A percentile compares a stretch with the other conserved stretches of the same genome.
Evolutionary conservation across 2,329 filamentous ascomycete species (phyloP).

Genomic region (Stachybotrys chartarum): DNA sequence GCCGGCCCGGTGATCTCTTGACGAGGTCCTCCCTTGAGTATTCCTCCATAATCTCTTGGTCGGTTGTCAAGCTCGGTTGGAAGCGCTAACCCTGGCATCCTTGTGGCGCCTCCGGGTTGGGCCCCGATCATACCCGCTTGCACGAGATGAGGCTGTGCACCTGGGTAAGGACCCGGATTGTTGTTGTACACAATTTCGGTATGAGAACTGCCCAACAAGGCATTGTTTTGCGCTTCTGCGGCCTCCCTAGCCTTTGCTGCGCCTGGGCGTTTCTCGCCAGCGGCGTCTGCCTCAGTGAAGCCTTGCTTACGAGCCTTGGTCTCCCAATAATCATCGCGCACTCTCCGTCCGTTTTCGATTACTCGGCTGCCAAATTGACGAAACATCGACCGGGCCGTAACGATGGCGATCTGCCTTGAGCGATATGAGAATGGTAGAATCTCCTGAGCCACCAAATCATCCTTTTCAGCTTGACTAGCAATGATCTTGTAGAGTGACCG

Average conservation of each 20-base stretch:
- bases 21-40: constrained; percentile 69
- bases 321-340: constrained; percentile 98
- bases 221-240: constrained; percentile 60
- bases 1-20: constrained; percentile 84
- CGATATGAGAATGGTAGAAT: constrained; percentile 96
- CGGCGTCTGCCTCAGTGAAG: constrained; percentile 93
- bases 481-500: constrained; percentile 96
- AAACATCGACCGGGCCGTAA: constrained; percentile 97
- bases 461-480: constrained; percentile 90
- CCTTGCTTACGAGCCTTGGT: constrained; percentile 94
- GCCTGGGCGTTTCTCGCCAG: constrained; percentile 92
- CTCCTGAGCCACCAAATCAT: constrained; percentile 90
- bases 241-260: constrained; percentile 83
- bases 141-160: constrained; percentile 61
- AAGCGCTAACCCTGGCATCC: constrained; percentile 79
- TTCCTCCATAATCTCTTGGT: constrained; percentile 73
- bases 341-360: constrained; percentile 80
- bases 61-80: constrained; percentile 70
- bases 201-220: constrained; percentile 60
- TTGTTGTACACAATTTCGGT: constrained; percentile 87
- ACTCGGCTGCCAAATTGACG: constrained; percentile 94
- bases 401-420: constrained; percentile 97
- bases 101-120: constrained; percentile 56
- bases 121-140: constrained; percentile 65
- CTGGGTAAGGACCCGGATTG: constrained; percentile 57